Conservation (phyloP, 208 protist species). For the Leishmania martiniquensis region DNA sequence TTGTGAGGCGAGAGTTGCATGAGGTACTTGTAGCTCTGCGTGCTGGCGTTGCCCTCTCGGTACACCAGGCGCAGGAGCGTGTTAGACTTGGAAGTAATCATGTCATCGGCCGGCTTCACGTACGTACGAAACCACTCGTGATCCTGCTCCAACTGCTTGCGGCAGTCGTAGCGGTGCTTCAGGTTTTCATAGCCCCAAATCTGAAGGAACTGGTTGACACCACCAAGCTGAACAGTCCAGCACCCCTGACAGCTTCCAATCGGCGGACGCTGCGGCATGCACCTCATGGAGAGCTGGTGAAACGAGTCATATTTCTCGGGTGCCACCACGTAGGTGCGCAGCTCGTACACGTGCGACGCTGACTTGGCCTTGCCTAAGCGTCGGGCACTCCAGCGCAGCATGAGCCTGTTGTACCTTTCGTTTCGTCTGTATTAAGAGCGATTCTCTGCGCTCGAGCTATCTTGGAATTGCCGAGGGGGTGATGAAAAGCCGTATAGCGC, state of each 20-base stretch:
- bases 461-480: not conserved
- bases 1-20: slow-evolving; percentile 57
- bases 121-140: slow-evolving; percentile 65
- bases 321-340: slow-evolving; percentile 56
- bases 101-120: slow-evolving; percentile 32
- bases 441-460: not conserved
- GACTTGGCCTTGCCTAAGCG: slow-evolving; percentile 23
- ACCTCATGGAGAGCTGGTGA: slow-evolving; percentile 54
- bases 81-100: slow-evolving; percentile 54
- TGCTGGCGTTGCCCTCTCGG: slow-evolving; percentile 66
- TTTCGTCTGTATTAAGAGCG: not conserved
- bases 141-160: slow-evolving; percentile 53
- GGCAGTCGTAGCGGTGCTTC: slow-evolving; percentile 66
- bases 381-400: slow-evolving; percentile 42
- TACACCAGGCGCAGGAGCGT: slow-evolving; percentile 62
- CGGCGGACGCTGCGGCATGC: slow-evolving; percentile 50
- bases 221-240: slow-evolving; percentile 83
- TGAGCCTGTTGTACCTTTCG: slow-evolving; percentile 1
- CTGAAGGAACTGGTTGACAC: slow-evolving; percentile 69
- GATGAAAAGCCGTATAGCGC: not conserved
- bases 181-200: slow-evolving; percentile 84
- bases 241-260: slow-evolving; percentile 59
- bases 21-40: slow-evolving; percentile 81
- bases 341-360: slow-evolving; percentile 60
- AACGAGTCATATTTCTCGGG: slow-evolving; percentile 68